phyloP scores from a whole-genome alignment of 202 grass and related monocot genomes.

The Alloteropsis angusta region DNA sequence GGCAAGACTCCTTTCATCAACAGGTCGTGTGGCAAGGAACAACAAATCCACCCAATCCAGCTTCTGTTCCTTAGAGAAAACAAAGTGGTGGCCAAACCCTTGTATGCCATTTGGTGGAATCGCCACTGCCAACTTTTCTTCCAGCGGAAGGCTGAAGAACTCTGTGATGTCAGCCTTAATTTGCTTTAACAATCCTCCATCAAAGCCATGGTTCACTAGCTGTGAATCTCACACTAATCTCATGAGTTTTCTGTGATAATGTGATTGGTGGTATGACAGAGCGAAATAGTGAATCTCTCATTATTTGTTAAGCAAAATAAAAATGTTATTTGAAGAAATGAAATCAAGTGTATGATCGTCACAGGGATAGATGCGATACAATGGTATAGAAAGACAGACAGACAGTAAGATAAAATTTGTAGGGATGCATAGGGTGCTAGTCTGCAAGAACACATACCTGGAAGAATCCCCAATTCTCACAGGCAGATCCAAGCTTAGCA shows the following conservation, averaged over 20 bases:
- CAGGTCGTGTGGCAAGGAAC: slow-evolving; percentile 27
- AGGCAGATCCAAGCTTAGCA: slow-evolving; percentile 40
- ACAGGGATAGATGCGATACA: neutral
- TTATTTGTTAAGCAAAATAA: neutral
- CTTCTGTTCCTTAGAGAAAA: slow-evolving; percentile 21
- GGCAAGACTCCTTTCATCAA: slow-evolving; percentile 20
- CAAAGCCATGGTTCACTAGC: slow-evolving; percentile 40
- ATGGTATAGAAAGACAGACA: neutral
- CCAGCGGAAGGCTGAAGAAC: slow-evolving; percentile 8
- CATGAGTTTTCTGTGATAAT: neutral
- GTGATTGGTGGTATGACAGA: neutral
- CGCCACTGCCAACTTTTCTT: neutral
- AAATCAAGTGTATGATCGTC: neutral
- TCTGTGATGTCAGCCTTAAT: slow-evolving; percentile 25
- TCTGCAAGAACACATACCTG: slow-evolving; percentile 24
- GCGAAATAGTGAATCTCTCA: neutral
- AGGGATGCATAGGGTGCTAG: neutral
- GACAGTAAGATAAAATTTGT: neutral
- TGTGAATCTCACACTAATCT: neutral
- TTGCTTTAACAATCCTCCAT: slow-evolving; percentile 18
- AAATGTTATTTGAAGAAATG: neutral
- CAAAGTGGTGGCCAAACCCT: slow-evolving; percentile 18
- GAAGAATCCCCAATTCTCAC: slow-evolving; percentile 59
- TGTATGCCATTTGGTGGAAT: slow-evolving; percentile 17
- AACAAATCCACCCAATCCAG: slow-evolving; percentile 16